Base-by-base conservation (phyloP, 208 protist species). In the Leishmania guyanensis region DNA sequence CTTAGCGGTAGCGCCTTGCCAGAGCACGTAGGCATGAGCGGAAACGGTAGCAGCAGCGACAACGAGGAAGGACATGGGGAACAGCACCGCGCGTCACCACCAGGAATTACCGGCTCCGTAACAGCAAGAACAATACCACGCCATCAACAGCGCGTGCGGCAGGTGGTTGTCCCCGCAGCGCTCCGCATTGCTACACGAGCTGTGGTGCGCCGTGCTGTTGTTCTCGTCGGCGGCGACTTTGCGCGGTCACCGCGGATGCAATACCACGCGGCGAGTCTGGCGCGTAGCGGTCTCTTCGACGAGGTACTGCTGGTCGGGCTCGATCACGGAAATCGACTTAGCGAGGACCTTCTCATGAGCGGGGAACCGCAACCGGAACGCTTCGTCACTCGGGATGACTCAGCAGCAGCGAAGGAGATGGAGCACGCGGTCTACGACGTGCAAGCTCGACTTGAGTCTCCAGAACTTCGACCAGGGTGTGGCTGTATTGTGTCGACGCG, bases 141-240 rank as follows among this genome's bases (percentile, higher is more conserved):
- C n/a, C 33, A 43, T 20, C 69, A 58, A n/a, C 36, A 76, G 33
- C 75, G 70, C 22, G 66, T 81, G 5, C 82, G 82, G 26, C 75
- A 82, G 43, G 83, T 91, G 17, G 79, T 75, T 26, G 75, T 91
- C 9, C 86, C 88, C 1, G 80, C 86, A 0, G 74, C 88, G 5
- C 79, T 89, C 60, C 85, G 88, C 39, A 80, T 91, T 51, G 79
- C 88, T n/a, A 91, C 88, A 9, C 74, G 75, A 43, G 77, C 84
- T 26, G 84, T 97, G 10, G 75, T 91, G 76, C 90, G 89, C 14
- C 88, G 91, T 14, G 93, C 91, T 22, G 91, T 96, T 20, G 94
- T 98, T 5, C 80, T 97, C 12, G 96, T 98, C 33, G 93, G 94
- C 53, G 96, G 96, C 17, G 95, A 98, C 70, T 93, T 98, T 81